A percentile compares a stretch with the other conserved stretches of the same genome.
Conservation (phyloP, 2,329 filamentous ascomycete species). For the Shiraia sp. region DNA sequence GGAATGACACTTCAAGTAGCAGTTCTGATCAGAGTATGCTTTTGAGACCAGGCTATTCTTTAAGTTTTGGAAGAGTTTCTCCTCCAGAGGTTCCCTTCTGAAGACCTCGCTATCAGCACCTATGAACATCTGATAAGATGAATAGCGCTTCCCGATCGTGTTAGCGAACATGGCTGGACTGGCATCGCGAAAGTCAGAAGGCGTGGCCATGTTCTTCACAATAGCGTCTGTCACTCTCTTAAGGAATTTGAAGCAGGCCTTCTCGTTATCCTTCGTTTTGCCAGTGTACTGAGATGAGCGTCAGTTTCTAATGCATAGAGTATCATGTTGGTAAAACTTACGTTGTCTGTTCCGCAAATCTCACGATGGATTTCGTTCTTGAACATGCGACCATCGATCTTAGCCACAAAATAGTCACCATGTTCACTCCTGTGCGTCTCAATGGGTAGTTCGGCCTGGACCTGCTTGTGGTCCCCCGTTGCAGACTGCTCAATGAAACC, state of each 20-base stretch:
- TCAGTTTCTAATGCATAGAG: too few species aligned
- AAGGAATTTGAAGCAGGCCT: not conserved
- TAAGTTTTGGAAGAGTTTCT: constrained; percentile 1
- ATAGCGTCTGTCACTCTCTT: not conserved
- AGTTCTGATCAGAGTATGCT: constrained; percentile 5
- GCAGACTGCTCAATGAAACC: too few species aligned
- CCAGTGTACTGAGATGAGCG: not conserved
- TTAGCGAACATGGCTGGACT: not conserved
- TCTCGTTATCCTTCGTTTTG: not conserved
- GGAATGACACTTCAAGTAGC: constrained; percentile 2
- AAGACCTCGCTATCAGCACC: not conserved
- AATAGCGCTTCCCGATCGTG: not conserved
- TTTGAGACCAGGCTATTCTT: constrained; percentile 7
- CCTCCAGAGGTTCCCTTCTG: not conserved
- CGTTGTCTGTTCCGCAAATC: not conserved
- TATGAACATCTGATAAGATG: not conserved
- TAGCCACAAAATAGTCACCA: too few species aligned
- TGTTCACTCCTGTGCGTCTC: too few species aligned
- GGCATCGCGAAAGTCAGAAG: not conserved
- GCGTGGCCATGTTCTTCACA: not conserved
- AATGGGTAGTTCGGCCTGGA: too few species aligned
- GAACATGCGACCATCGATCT: not conserved
- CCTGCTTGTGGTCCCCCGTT: too few species aligned
- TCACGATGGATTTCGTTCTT: not conserved
- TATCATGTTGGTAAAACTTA: too few species aligned